A percentile compares a stretch with the other conserved stretches of the same genome.
phyloP scores from a whole-genome alignment of 352 stramenopile genomes.

The Thraustochytrium sp. region DNA sequence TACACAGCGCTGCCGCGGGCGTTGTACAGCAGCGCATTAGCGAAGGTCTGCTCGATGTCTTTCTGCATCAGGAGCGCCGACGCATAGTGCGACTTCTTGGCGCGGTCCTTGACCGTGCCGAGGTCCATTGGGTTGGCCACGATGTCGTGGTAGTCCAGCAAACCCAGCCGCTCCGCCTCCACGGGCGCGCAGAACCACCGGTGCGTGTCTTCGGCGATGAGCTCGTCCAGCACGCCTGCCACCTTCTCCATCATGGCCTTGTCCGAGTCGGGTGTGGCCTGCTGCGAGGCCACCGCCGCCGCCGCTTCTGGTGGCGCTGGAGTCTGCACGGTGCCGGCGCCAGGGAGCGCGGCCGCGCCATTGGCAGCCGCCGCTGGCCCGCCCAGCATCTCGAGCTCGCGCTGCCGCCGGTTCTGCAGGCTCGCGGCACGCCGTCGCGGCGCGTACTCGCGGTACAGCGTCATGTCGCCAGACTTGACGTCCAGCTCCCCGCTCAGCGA shows the following conservation, averaged over 20 bases:
- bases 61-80: constrained; percentile 39
- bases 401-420: not conserved
- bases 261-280: not conserved
- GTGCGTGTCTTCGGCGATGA: constrained; percentile 21
- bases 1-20: constrained; percentile 62
- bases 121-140: constrained; percentile 50
- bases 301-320: not conserved
- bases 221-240: not conserved
- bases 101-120: constrained; percentile 38
- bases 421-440: not conserved
- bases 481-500: constrained; percentile 5
- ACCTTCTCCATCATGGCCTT: constrained; percentile 3
- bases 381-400: not conserved
- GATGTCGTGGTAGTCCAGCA: constrained; percentile 48
- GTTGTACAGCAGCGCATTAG: constrained; percentile 81
- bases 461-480: not conserved
- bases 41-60: constrained; percentile 64
- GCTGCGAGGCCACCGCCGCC: not conserved
- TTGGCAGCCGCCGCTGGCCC: not conserved
- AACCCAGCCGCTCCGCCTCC: constrained; percentile 47
- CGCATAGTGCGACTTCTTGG: constrained; percentile 8
- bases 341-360: not conserved
- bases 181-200: constrained; percentile 48
- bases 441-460: constrained; percentile 6
- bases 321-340: not conserved